Percentiles rank a stretch among this genome's conserved stretches.
Evolutionary conservation across 2,329 filamentous ascomycete species (phyloP).

Genomic region (Ophioceras dolichostomum): DNA sequence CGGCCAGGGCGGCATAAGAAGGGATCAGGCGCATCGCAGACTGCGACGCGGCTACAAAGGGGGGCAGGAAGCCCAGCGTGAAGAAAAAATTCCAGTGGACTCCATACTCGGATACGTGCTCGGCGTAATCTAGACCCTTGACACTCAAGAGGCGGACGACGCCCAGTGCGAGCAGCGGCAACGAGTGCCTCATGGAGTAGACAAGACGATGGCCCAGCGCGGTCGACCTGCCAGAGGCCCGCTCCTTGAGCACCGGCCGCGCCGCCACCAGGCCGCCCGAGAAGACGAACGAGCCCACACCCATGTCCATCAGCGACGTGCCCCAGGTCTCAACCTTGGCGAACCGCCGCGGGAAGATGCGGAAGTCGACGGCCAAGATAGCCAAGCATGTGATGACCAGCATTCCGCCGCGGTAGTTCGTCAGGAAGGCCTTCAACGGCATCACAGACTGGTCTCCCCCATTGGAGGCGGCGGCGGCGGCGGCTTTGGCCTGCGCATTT

Average conservation of each 20-base stretch:
- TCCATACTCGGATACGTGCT: constrained; percentile 94
- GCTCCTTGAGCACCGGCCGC: constrained; percentile 62
- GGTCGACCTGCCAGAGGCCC: constrained; percentile 33
- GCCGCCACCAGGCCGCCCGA: constrained; percentile 85
- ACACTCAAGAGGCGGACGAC: constrained; percentile 74
- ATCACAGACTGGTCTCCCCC: constrained; percentile 32
- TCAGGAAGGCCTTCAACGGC: constrained; percentile 83
- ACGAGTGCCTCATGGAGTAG: constrained; percentile 62
- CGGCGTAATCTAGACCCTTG: constrained; percentile 90
- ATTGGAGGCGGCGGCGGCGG: constrained; percentile 17
- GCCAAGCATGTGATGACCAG: constrained; percentile 80
- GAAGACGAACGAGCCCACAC: constrained; percentile 96
- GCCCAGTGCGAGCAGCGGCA: constrained; percentile 73
- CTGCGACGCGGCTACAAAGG: constrained; percentile 77
- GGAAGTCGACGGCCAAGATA: constrained; percentile 95
- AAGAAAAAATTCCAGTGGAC: constrained; percentile 99
- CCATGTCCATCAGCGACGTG: constrained; percentile 96
- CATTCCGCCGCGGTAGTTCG: constrained; percentile 83
- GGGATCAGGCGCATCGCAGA: constrained; percentile 56
- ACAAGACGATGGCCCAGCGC: constrained; percentile 46
- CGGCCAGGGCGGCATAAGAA: constrained; percentile 63
- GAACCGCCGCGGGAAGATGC: constrained; percentile 82
- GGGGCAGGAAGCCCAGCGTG: constrained; percentile 77
- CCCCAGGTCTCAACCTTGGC: constrained; percentile 99
- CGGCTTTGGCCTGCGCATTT: constrained; percentile 15